These are phyloP conservation scores for Geotrichum histeridarum DNA, from an alignment of 1,139 yeast species.

Conservation along the genomic window DNA sequence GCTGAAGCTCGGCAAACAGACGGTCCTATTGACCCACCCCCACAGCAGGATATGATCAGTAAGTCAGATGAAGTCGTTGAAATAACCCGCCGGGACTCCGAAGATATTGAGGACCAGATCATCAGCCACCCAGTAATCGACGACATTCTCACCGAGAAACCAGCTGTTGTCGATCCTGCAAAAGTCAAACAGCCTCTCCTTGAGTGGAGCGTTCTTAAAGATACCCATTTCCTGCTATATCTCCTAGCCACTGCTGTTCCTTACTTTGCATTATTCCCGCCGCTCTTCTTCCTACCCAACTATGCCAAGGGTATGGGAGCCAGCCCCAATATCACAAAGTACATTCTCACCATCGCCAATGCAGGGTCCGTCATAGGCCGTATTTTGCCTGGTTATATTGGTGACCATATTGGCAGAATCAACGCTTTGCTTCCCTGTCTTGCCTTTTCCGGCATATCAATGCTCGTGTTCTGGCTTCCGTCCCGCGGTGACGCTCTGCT, in stretches of 20 bases:
- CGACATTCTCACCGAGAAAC: neutral
- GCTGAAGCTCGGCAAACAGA: slow-evolving; percentile 23
- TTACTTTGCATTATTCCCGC: slow-evolving; percentile 39
- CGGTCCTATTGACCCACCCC: slow-evolving; percentile 27
- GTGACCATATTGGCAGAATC: slow-evolving; percentile 46
- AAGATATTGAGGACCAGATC: slow-evolving; percentile 1
- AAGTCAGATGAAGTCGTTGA: neutral
- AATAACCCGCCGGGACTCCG: neutral
- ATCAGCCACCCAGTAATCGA: neutral
- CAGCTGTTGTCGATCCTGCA: neutral
- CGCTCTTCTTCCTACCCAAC: slow-evolving; percentile 33
- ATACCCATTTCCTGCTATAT: slow-evolving; percentile 22
- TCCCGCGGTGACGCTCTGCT: slow-evolving; percentile 24
- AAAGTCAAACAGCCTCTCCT: neutral
- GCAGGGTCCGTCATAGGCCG: slow-evolving; percentile 50
- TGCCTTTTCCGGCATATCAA: slow-evolving; percentile 28
- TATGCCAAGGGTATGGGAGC: slow-evolving; percentile 28
- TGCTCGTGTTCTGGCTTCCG: slow-evolving; percentile 32
- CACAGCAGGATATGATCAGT: neutral
- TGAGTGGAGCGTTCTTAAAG: slow-evolving; percentile 25
- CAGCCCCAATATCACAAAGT: slow-evolving; percentile 23
- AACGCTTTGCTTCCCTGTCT: slow-evolving; percentile 40
- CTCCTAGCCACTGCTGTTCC: slow-evolving; percentile 28
- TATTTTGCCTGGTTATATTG: slow-evolving; percentile 45
- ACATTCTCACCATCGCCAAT: slow-evolving; percentile 46